phyloP scores from a whole-genome alignment of 441 rosid species.

The Adansonia gregorii region DNA sequence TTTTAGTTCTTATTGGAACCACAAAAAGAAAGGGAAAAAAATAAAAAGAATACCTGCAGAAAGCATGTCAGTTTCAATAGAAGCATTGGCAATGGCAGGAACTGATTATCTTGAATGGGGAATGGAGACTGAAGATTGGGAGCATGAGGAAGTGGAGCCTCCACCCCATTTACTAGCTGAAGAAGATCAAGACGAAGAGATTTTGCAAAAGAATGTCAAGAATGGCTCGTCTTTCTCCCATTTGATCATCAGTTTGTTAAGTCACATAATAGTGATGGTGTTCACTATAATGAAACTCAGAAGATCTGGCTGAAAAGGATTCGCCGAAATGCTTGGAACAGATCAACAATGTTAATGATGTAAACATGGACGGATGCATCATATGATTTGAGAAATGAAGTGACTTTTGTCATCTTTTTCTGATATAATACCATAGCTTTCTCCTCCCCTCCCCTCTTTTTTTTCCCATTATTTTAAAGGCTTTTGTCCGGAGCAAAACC shows the following conservation, averaged over 20 bases:
- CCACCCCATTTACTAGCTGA: constrained; percentile 36
- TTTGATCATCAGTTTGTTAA: neutral
- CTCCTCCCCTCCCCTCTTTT: too few species aligned
- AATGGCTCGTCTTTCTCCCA: neutral
- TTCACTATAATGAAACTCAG: neutral
- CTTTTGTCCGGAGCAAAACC: too few species aligned
- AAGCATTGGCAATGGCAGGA: constrained; percentile 48
- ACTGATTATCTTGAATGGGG: constrained; percentile 30
- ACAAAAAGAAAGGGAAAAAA: too few species aligned
- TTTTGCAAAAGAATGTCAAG: neutral
- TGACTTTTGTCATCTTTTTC: too few species aligned
- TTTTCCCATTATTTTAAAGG: too few species aligned
- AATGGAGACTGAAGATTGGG: constrained; percentile 35
- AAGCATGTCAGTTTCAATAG: constrained; percentile 31
- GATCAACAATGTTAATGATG: neutral
- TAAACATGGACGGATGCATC: too few species aligned
- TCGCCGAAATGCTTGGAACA: neutral
- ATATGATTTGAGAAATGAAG: too few species aligned
- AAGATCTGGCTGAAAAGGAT: neutral
- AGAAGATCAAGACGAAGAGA: constrained; percentile 31
- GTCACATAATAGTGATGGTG: neutral
- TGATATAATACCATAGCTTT: too few species aligned
- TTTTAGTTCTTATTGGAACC: too few species aligned
- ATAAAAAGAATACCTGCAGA: neutral
- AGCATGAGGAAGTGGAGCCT: constrained; percentile 23